Evolutionary conservation across 306 rosid genomes (phyloP).

Genomic region (Inga leiocalycina): DNA sequence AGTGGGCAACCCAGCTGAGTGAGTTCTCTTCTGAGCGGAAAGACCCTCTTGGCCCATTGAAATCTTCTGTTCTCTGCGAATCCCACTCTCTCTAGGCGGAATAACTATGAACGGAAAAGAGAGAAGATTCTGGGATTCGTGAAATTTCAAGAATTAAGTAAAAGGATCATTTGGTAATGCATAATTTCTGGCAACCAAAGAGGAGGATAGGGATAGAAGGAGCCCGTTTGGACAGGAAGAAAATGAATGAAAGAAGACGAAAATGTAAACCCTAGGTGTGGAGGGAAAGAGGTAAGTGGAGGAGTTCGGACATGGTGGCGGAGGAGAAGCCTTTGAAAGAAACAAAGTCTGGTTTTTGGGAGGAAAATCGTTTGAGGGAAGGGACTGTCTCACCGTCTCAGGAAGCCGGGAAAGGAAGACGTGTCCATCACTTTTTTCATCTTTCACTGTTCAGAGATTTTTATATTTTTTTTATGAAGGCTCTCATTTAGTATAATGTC

Average conservation of each 20-base stretch:
- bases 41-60: constrained; percentile 61
- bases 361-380: neutral
- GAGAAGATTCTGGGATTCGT: neutral
- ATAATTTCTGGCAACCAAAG: neutral
- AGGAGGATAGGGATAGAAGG: neutral
- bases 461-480: neutral
- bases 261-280: neutral
- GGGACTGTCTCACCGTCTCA: neutral
- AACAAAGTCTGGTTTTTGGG: neutral
- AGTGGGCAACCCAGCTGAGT: constrained; percentile 36
- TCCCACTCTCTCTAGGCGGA: neutral
- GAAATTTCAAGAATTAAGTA: neutral
- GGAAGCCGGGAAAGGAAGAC: neutral
- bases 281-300: neutral
- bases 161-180: neutral
- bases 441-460: neutral
- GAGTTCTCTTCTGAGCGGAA: constrained; percentile 57
- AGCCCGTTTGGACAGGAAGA: neutral
- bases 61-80: neutral
- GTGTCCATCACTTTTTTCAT: neutral
- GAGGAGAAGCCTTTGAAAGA: neutral
- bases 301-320: neutral
- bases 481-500: too few species aligned
- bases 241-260: neutral
- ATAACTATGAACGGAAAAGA: neutral